These are phyloP conservation scores for Carex cristatella DNA, from an alignment of 176 grass and related monocot species.

Conservation along the genomic window DNA sequence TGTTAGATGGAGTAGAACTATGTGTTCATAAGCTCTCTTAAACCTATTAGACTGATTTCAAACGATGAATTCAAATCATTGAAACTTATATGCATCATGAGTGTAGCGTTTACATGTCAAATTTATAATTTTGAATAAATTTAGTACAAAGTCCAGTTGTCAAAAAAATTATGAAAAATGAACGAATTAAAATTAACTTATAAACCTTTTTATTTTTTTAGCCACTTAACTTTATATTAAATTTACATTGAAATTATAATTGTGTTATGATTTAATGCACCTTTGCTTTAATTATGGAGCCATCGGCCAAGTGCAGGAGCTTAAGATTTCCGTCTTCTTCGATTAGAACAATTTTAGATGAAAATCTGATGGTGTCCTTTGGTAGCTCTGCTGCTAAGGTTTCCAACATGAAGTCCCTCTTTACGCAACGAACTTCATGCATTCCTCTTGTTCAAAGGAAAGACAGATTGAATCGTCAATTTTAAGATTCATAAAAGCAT, in stretches of 20 bases:
- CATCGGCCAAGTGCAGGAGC: constrained; percentile 52
- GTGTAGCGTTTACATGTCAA: too few species aligned
- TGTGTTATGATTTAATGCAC: constrained; percentile 23
- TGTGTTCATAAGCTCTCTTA: too few species aligned
- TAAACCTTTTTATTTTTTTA: too few species aligned
- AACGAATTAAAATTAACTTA: too few species aligned
- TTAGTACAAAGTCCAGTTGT: too few species aligned
- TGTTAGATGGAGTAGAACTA: too few species aligned
- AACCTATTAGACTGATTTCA: too few species aligned
- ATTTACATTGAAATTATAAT: not conserved
- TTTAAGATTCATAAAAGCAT: not conserved
- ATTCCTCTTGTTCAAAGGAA: constrained; percentile 26
- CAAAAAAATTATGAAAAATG: too few species aligned
- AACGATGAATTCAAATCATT: too few species aligned
- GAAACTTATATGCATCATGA: too few species aligned
- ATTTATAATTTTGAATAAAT: too few species aligned
- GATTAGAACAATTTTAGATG: constrained; percentile 60
- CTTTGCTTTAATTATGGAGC: constrained; percentile 51
- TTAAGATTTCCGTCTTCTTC: constrained; percentile 41
- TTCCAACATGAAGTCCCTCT: constrained; percentile 46
- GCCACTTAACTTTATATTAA: too few species aligned
- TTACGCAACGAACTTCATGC: constrained; percentile 45
- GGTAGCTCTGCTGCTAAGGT: constrained; percentile 48
- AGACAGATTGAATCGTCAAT: not conserved
- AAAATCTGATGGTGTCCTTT: constrained; percentile 44